Base-by-base conservation (phyloP, 306 rosid genomes). In the Styphnolobium japonicum region DNA sequence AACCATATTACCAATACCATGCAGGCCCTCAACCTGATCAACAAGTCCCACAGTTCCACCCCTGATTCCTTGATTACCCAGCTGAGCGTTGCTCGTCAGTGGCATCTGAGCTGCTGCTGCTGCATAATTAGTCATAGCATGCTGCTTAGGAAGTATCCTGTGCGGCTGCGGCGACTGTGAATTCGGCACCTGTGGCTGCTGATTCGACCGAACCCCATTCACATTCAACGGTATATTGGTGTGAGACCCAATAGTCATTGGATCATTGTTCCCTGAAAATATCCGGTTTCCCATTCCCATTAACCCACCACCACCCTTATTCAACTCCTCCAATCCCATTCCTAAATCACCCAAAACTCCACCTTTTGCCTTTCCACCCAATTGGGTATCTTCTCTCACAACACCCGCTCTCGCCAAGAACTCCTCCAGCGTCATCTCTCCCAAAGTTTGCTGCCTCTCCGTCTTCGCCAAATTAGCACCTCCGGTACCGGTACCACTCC, bases 391-490 rank as follows among this genome's bases (percentile, higher is more conserved):
- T 77, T 96, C 99, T 45, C 98, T 89, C 18, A 91, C 97, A 71
- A 93, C 98, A 33, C 99, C 99, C 22, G 98, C 99, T 88, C 87
- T 88, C 5, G 87, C 76, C 83, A 96, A 70, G 45, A 96, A 96
- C 85, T 93, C 99, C 78, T 96, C 99, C 86, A 96, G 78, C 2
- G 99, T 96, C 85, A 96, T 87, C 86, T 96, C 99, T 29, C 97
- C 89, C 69, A 96, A 72, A 66, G 98, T 96, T 27, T 86, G 98
- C 67, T 95, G 93, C 71, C 98, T 87, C 83, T 76, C 90, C n/a
- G 92, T 85, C 83, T 82, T 94, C 3, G 89, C 92, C 68, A 85
- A 6, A 53, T 64, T 85, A 18, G 92, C 60, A 29, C 75, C 85
- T 3, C 70, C 87, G 29, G 63, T 23, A 5, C 16, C 34, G 33